Evolutionary conservation across 176 grass and related monocot genomes (phyloP).

Genomic region (barley (Hordeum vulgare)): DNA sequence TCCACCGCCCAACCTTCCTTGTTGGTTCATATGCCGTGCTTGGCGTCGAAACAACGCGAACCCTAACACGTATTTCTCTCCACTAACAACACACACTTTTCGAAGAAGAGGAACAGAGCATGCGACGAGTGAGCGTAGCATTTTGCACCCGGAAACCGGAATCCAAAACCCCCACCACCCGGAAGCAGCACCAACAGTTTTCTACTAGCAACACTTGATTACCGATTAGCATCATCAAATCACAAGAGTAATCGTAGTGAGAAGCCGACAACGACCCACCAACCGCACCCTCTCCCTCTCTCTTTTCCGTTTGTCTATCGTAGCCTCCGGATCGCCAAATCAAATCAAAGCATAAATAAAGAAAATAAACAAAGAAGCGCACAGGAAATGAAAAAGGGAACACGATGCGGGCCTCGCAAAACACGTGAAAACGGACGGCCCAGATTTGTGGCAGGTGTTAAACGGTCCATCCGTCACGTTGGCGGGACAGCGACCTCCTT

Average conservation of each 20-base stretch:
- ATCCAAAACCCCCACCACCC: background rate
- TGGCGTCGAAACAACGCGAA: too few species aligned
- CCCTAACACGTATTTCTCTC: background rate
- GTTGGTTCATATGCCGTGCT: too few species aligned
- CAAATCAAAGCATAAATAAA: background rate
- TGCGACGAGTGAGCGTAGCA: background rate
- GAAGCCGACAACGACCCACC: background rate
- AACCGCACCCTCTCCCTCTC: background rate
- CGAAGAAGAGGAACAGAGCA: background rate
- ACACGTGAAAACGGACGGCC: constrained; percentile 33
- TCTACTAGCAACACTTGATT: background rate
- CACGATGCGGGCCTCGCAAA: constrained; percentile 6
- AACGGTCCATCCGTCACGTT: constrained; percentile 25
- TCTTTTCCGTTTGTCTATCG: background rate
- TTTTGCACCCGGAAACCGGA: background rate
- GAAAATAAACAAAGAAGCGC: background rate
- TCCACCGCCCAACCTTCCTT: too few species aligned
- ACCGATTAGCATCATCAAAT: background rate
- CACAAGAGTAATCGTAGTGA: background rate
- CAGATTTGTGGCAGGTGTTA: constrained; percentile 29
- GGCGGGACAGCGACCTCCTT: background rate
- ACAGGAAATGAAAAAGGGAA: background rate
- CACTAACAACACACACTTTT: background rate
- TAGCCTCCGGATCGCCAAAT: background rate
- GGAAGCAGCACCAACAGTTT: background rate